Evolutionary conservation across 148 eudicot species (phyloP).

Genomic region (Vaccinium corymbosum): DNA sequence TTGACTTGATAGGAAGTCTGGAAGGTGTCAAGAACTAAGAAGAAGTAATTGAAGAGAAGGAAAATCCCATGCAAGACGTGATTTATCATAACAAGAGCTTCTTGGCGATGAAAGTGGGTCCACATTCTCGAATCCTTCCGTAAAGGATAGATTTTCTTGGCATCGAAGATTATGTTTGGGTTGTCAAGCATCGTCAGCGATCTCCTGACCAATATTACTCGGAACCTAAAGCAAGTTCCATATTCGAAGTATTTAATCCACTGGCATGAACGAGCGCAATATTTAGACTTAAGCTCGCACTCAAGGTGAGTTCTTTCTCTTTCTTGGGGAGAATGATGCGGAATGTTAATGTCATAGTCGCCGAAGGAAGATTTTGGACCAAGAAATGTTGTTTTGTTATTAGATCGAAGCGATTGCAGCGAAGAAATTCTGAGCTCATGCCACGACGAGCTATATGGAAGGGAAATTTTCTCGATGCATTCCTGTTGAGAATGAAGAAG

Average conservation of each 20-base stretch:
- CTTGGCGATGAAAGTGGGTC: neutral
- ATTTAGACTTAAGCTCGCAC: neutral
- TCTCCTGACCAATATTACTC: neutral
- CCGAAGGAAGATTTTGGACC: neutral
- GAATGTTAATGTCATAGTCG: neutral
- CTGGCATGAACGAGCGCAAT: neutral
- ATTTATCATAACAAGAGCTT: neutral
- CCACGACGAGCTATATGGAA: neutral
- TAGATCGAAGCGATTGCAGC: neutral
- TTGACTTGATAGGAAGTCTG: too few relatives aligned
- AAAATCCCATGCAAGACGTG: neutral
- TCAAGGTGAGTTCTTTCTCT: neutral
- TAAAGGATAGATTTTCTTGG: neutral
- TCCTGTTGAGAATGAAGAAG: too few relatives aligned
- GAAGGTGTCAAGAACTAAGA: neutral
- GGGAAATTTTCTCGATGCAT: neutral
- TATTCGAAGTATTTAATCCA: neutral
- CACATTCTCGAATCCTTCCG: neutral
- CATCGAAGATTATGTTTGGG: neutral
- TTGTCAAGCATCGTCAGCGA: neutral
- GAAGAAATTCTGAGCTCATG: neutral
- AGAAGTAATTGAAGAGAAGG: neutral
- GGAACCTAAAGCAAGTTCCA: neutral
- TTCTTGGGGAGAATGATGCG: neutral
- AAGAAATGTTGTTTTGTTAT: neutral